These are phyloP conservation scores for Hericium rajendrae DNA, from an alignment of 768 basidiomycete species.

Conservation along the genomic window DNA sequence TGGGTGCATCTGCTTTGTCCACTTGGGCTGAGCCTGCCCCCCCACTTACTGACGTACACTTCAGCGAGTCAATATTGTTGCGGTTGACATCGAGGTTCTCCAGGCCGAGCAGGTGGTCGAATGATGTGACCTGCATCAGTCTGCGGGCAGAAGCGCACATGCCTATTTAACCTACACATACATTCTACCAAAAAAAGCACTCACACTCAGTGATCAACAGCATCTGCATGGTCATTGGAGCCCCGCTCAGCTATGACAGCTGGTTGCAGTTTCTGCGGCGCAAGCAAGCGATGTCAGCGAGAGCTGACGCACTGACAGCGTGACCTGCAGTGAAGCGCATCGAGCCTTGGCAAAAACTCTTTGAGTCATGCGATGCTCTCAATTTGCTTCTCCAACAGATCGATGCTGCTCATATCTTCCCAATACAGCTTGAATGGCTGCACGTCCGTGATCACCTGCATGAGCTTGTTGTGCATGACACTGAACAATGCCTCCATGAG, in stretches of 20 bases:
- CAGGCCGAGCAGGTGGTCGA: slow-evolving; percentile 75
- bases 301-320: background rate
- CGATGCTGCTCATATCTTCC: slow-evolving; percentile 70
- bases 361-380: slow-evolving; percentile 80
- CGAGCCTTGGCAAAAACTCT: slow-evolving; percentile 82
- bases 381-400: slow-evolving; percentile 61
- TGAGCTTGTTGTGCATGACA: slow-evolving; percentile 83
- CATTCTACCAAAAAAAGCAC: slow-evolving; percentile 16
- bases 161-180: background rate
- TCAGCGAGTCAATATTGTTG: slow-evolving; percentile 83
- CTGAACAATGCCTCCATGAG: slow-evolving; percentile 96
- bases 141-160: slow-evolving; percentile 28
- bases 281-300: background rate
- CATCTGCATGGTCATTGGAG: slow-evolving; percentile 62
- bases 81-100: slow-evolving; percentile 85
- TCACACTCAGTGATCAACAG: slow-evolving; percentile 68
- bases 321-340: slow-evolving; percentile 67
- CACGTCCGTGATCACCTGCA: slow-evolving; percentile 88
- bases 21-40: too few relatives aligned
- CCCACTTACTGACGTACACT: slow-evolving; percentile 57
- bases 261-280: slow-evolving; percentile 56
- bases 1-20: too few relatives aligned
- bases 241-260: slow-evolving; percentile 71
- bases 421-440: slow-evolving; percentile 95
- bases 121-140: slow-evolving; percentile 80